Evolutionary conservation across 257 asterid species (phyloP).

Genomic region (Penstemon barbatus): DNA sequence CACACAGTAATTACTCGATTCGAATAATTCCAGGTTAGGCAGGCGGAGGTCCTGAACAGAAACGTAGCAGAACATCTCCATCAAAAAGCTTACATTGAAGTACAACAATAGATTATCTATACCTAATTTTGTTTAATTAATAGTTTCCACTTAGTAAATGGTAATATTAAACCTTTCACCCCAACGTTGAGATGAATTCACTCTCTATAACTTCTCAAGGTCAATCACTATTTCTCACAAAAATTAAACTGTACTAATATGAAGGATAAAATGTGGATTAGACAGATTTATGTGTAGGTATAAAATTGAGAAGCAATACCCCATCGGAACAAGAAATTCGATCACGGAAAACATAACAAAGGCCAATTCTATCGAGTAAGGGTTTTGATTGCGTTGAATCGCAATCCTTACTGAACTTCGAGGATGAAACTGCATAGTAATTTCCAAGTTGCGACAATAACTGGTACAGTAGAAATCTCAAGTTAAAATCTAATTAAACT

Average conservation of each 20-base stretch:
- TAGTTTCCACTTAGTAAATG: slow-evolving; percentile 1
- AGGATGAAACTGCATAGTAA: slow-evolving; percentile 59
- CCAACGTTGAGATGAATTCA: not conserved
- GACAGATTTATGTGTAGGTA: not conserved
- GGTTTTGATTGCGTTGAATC: slow-evolving; percentile 45
- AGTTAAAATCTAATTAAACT: slow-evolving; percentile 9
- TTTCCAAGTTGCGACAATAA: slow-evolving; percentile 27
- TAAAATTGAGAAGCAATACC: slow-evolving; percentile 35
- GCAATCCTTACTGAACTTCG: not conserved
- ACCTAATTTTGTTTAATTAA: not conserved
- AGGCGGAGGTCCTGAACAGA: slow-evolving; percentile 4
- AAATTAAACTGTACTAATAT: too few species aligned
- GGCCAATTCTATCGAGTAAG: slow-evolving; percentile 64
- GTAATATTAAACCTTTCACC: not conserved
- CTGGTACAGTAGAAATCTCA: slow-evolving; percentile 37
- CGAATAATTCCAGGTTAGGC: slow-evolving; percentile 1
- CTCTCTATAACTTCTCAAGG: not conserved
- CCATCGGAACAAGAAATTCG: slow-evolving; percentile 58
- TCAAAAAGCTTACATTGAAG: slow-evolving; percentile 13
- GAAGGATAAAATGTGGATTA: not conserved
- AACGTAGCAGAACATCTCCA: not conserved
- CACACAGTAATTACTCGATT: not conserved
- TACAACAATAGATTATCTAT: not conserved
- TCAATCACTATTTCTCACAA: not conserved
- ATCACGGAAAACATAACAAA: slow-evolving; percentile 47